Evolutionary conservation across 257 asterid species (phyloP).

Genomic region (Cruciata laevipes): DNA sequence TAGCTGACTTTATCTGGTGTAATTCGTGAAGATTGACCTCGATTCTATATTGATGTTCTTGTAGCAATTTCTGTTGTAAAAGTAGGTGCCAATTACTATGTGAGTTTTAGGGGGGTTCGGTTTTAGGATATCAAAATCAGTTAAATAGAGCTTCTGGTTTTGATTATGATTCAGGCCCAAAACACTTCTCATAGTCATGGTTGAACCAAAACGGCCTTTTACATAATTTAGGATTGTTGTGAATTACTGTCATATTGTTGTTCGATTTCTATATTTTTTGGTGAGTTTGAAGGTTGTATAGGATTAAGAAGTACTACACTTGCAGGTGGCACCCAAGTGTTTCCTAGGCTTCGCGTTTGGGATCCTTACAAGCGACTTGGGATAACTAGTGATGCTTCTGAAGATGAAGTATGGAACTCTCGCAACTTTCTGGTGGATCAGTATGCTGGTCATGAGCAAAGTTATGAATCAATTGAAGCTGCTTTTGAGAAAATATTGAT

Average conservation of each 20-base stretch:
- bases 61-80: background rate
- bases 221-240: background rate
- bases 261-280: background rate
- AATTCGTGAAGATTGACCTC: background rate
- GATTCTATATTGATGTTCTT: too few species aligned
- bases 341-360: constrained; percentile 70
- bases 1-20: background rate
- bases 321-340: constrained; percentile 50
- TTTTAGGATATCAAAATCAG: background rate
- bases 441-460: constrained; percentile 68
- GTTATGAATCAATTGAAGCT: constrained; percentile 79
- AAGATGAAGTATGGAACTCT: constrained; percentile 95
- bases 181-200: background rate
- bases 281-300: background rate
- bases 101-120: background rate
- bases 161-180: background rate
- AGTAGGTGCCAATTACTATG: background rate
- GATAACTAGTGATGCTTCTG: constrained; percentile 67
- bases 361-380: constrained; percentile 93
- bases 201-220: background rate
- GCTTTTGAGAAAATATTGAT: constrained; percentile 87
- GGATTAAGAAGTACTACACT: background rate
- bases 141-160: background rate
- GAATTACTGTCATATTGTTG: background rate
- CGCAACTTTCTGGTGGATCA: constrained; percentile 78